phyloP scores from a whole-genome alignment of 495 filamentous ascomycete species.

The Xylaria grammica region DNA sequence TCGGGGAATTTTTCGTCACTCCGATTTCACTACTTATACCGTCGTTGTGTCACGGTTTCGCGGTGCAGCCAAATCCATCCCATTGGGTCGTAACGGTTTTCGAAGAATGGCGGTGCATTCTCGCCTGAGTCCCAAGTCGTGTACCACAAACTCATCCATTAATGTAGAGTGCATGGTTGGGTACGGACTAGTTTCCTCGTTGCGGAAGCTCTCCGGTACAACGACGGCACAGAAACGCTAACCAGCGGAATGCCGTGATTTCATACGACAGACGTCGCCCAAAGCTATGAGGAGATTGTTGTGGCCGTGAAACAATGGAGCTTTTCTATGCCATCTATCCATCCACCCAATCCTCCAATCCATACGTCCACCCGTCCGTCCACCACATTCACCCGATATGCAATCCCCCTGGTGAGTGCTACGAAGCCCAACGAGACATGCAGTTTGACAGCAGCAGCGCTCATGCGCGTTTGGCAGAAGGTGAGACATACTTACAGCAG shows the following conservation, averaged over 20 bases:
- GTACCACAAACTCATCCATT: conserved; percentile 4
- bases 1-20: conserved; percentile 25
- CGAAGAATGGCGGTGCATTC: conserved; percentile 18
- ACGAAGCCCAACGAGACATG: conserved; percentile 27
- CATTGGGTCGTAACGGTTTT: conserved; percentile 27
- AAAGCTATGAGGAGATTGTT: conserved; percentile 13
- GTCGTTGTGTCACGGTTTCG: conserved; percentile 19
- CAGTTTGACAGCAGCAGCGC: conserved; percentile 24
- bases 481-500: conserved; percentile 23
- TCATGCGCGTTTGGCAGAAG: conserved; percentile 25
- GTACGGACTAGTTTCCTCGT: not conserved
- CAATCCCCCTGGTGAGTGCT: conserved; percentile 20
- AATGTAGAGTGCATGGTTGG: conserved; percentile 14
- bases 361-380: no score
- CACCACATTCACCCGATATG: conserved; percentile 21
- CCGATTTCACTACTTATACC: conserved; percentile 16
- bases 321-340: conserved; percentile 15
- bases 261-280: conserved; percentile 18
- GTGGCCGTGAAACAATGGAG: conserved; percentile 18
- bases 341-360: no score
- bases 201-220: conserved; percentile 12
- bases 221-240: conserved; percentile 6
- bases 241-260: conserved; percentile 4
- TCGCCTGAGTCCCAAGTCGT: conserved; percentile 19
- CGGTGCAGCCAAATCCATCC: conserved; percentile 19